Evolutionary conservation across 1,139 yeast genomes (phyloP), one percentile per base, ranked within the genome.

Genomic region (Geotrichum fermentans): DNA sequence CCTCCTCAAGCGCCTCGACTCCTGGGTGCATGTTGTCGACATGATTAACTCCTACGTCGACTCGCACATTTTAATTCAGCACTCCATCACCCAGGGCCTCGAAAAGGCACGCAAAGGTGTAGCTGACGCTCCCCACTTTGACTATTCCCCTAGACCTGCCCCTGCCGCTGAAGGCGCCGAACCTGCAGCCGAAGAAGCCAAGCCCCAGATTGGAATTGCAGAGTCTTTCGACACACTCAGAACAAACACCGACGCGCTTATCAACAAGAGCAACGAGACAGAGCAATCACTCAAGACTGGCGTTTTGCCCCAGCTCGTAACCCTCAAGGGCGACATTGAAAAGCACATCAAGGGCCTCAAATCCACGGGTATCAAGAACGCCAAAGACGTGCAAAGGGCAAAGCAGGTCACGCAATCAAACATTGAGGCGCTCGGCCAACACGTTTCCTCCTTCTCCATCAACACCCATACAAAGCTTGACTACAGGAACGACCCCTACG

Each of bases 401-500:
- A 66, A 67, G 28, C 53, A 52, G 21, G 41, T 43, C n/a, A 68
- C 74, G 7, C 68, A 64, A 54, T 62, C 63, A 56, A 59, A 62
- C 32, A 59, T 71, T 42, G 75, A 71, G 56, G 45, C 53, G 7
- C 63, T 71, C 29, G 72, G 71, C 45, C 62, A 58, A 41, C 54
- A 62, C 40, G 56, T 61, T 8, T 58, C 68, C 13, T 57, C 66
- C 6, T 61, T 56, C 40, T 29, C 35, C 35, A 51, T 48, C 34
- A 45, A 41, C 32, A 49, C 56, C 4, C 52, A 53, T 8, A 35
- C 49, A 38, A 68, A 66, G 52, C 52, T 67, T 10, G 77, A 74
- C 29, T 66, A 71, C 48, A 62, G 64, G 49, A 60, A 61, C 42
- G 80, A 76, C 55, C 80, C 80, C 4, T 76, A 69, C 54, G 61